Percentiles rank a stretch among this genome's conserved stretches.
Evolutionary conservation across 1,284 basidiomycete genomes (phyloP).

Genomic region (Cutaneotrichosporon sp.): DNA sequence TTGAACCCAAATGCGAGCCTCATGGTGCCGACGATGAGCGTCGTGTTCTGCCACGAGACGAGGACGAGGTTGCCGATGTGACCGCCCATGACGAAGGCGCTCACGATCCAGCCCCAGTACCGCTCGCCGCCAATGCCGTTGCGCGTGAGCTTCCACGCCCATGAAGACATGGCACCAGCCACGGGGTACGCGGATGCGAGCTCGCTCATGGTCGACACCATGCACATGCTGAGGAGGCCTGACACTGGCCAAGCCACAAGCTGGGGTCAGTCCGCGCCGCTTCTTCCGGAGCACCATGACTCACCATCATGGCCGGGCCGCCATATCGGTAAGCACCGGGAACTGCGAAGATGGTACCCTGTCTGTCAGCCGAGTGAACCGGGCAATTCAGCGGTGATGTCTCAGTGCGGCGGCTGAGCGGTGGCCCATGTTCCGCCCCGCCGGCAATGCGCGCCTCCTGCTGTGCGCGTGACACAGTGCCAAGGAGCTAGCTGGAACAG

Average conservation of each 20-base stretch:
- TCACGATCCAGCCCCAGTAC: slow-evolving; percentile 52
- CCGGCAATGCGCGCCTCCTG: not conserved
- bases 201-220: slow-evolving; percentile 47
- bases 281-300: slow-evolving; percentile 10
- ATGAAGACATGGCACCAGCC: slow-evolving; percentile 52
- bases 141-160: slow-evolving; percentile 52
- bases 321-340: slow-evolving; percentile 49
- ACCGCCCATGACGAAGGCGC: slow-evolving; percentile 49
- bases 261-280: slow-evolving; percentile 31
- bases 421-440: not conserved
- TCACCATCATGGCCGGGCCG: slow-evolving; percentile 49
- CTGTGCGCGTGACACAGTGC: too few species aligned
- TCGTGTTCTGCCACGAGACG: slow-evolving; percentile 43
- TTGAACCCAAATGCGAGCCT: slow-evolving; percentile 37
- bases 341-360: slow-evolving; percentile 51
- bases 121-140: slow-evolving; percentile 49
- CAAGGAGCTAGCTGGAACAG: too few species aligned
- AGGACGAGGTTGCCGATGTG: slow-evolving; percentile 49
- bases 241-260: slow-evolving; percentile 52
- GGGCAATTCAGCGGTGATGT: not conserved
- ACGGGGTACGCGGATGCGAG: slow-evolving; percentile 53
- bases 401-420: not conserved
- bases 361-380: not conserved
- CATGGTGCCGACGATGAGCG: slow-evolving; percentile 47
- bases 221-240: slow-evolving; percentile 38